These are phyloP conservation scores for Pelargonium exstipulatum DNA, from an alignment of 441 rosid species.

Conservation along the genomic window DNA sequence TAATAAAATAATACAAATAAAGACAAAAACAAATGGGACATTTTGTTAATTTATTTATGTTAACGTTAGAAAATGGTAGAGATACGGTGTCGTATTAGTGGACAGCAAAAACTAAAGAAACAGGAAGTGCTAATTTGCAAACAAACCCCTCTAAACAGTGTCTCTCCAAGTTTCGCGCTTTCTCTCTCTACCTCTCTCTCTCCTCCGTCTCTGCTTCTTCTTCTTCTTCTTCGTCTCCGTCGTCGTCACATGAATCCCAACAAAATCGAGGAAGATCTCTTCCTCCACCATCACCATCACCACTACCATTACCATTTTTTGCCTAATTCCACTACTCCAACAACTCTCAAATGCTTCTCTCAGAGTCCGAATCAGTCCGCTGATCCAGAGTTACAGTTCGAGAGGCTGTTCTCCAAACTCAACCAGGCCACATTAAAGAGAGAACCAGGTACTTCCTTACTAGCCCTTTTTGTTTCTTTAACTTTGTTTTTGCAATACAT, in stretches of 20 bases:
- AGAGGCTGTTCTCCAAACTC: conserved; percentile 85
- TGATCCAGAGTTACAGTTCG: conserved; percentile 41
- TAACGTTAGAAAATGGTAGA: neutral
- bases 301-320: no score
- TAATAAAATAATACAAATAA: no score
- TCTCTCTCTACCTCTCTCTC: conserved; percentile 9
- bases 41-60: no score
- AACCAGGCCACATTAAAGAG: conserved; percentile 65
- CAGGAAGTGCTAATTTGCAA: neutral
- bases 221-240: neutral
- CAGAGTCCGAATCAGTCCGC: conserved; percentile 25
- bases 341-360: conserved; percentile 35
- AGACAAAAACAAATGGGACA: neutral
- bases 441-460: conserved; percentile 60
- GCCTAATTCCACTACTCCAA: neutral
- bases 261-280: conserved; percentile 73
- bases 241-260: conserved; percentile 55
- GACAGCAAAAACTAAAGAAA: neutral
- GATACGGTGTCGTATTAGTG: neutral
- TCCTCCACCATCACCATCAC: conserved; percentile 28
- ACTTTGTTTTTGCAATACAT: no score
- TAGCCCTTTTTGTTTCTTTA: neutral
- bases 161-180: neutral
- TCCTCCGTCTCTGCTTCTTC: neutral
- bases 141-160: no score